Percentiles rank a stretch among this genome's conserved stretches.
These are phyloP conservation scores for Pezicula radicicola DNA, from an alignment of 2,329 filamentous ascomycete species.

Conservation along the genomic window DNA sequence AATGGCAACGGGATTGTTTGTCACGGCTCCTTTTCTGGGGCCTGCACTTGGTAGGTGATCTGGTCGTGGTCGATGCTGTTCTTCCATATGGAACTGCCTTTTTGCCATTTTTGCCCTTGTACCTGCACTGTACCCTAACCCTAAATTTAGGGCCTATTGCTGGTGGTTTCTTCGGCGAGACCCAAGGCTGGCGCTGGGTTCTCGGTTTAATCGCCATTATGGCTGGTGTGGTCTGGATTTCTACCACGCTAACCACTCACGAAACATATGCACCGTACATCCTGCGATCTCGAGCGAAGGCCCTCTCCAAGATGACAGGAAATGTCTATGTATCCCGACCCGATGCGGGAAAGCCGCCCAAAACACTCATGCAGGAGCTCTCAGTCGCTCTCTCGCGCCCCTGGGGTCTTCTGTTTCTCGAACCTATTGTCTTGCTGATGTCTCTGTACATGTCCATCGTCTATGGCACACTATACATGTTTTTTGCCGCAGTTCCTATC, in stretches of 20 bases:
- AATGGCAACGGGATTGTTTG: too few relatives aligned
- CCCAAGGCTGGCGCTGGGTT: constrained; percentile 74
- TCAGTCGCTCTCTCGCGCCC: constrained; percentile 53
- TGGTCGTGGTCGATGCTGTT: too few relatives aligned
- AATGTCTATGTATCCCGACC: constrained; percentile 72
- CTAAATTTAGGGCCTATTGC: too few relatives aligned
- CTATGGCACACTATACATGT: constrained; percentile 31
- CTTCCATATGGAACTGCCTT: too few relatives aligned
- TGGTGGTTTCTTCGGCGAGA: constrained; percentile 73
- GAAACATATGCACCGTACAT: constrained; percentile 86
- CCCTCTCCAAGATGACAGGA: constrained; percentile 67
- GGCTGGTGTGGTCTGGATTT: constrained; percentile 62
- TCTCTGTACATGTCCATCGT: constrained; percentile 47
- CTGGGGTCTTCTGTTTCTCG: constrained; percentile 69
- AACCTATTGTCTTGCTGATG: constrained; percentile 40
- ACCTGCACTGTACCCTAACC: too few relatives aligned
- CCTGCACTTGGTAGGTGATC: too few relatives aligned
- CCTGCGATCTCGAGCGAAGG: constrained; percentile 65
- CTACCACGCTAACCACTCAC: constrained; percentile 85
- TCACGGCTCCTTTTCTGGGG: too few relatives aligned
- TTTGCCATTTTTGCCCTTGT: too few relatives aligned
- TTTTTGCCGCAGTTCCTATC: constrained; percentile 37
- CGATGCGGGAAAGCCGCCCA: constrained; percentile 39
- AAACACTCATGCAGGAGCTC: background rate
- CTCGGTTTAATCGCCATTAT: constrained; percentile 87